These are phyloP conservation scores for Fusarium sp. DNA, from an alignment of 2,329 filamentous ascomycete species.

Conservation along the genomic window DNA sequence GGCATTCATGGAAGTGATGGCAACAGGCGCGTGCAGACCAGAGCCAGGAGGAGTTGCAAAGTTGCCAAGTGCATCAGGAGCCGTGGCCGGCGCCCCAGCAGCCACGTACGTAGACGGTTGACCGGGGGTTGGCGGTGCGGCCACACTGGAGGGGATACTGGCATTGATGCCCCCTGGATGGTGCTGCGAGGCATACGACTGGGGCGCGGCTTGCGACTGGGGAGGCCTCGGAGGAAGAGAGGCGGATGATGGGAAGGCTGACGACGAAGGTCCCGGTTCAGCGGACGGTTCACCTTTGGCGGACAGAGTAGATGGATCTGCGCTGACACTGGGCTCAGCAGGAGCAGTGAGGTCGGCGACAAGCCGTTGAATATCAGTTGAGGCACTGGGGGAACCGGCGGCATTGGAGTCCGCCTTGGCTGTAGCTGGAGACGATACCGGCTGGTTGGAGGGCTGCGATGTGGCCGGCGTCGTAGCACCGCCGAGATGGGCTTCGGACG, in stretches of 20 bases:
- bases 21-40: conserved; percentile 45
- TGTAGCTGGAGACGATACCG: conserved; percentile 42
- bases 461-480: conserved; percentile 35
- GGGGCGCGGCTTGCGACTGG: conserved; percentile 52
- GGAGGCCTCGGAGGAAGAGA: conserved; percentile 63
- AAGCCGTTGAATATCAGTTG: conserved; percentile 56
- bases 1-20: conserved; percentile 48
- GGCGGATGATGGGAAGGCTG: conserved; percentile 53
- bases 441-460: conserved; percentile 40
- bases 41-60: conserved; percentile 47
- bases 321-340: conserved; percentile 47
- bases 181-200: conserved; percentile 54
- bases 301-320: conserved; percentile 46
- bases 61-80: conserved; percentile 48
- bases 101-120: conserved; percentile 51
- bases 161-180: conserved; percentile 49
- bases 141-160: conserved; percentile 46
- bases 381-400: conserved; percentile 47
- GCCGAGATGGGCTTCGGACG: conserved; percentile 44
- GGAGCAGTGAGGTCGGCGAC: conserved; percentile 57
- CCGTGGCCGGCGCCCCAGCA: conserved; percentile 49
- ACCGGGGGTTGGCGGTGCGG: conserved; percentile 48
- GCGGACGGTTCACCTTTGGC: conserved; percentile 43
- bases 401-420: conserved; percentile 46
- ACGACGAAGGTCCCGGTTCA: conserved; percentile 45